phyloP scores from a whole-genome alignment of 371 early-diverging fungal species.

The Syncephalis fuscata region DNA sequence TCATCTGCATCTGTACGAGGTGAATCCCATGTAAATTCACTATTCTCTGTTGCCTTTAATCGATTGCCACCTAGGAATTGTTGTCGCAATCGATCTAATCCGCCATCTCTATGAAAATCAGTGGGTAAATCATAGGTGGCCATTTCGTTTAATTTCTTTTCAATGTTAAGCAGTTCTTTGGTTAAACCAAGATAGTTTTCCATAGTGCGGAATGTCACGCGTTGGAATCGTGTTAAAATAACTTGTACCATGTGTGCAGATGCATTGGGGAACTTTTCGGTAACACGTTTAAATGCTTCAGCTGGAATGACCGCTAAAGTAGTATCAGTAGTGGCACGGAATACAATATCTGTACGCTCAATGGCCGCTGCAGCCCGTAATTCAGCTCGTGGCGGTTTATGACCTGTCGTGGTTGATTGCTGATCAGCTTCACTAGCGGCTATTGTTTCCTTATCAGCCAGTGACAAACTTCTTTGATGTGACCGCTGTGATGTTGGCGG shows the following conservation, averaged over 20 bases:
- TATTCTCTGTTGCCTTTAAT: neutral
- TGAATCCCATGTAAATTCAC: no score
- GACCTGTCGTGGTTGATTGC: no score
- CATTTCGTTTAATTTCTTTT: slow-evolving; percentile 54
- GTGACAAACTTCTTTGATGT: neutral
- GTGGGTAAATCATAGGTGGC: slow-evolving; percentile 35
- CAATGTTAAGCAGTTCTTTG: slow-evolving; percentile 71
- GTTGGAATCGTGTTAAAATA: slow-evolving; percentile 85
- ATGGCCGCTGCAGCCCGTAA: neutral
- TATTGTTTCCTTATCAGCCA: no score
- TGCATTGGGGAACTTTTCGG: slow-evolving; percentile 81
- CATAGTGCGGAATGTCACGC: slow-evolving; percentile 85
- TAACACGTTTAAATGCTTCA: slow-evolving; percentile 75
- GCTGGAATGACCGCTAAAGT: slow-evolving; percentile 92
- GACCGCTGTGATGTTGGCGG: neutral
- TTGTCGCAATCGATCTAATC: slow-evolving; percentile 46
- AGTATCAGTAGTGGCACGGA: slow-evolving; percentile 72
- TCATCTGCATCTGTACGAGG: slow-evolving; percentile 5
- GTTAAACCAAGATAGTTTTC: slow-evolving; percentile 81
- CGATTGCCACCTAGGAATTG: slow-evolving; percentile 27
- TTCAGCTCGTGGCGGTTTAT: neutral
- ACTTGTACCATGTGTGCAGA: slow-evolving; percentile 93
- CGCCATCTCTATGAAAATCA: slow-evolving; percentile 41
- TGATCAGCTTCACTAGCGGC: no score
- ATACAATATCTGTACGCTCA: slow-evolving; percentile 34